A percentile compares a stretch with the other conserved stretches of the same genome.
phyloP scores from a whole-genome alignment of 2,329 filamentous ascomycete genomes.

The Magnaporthiopsis rhizophila region DNA sequence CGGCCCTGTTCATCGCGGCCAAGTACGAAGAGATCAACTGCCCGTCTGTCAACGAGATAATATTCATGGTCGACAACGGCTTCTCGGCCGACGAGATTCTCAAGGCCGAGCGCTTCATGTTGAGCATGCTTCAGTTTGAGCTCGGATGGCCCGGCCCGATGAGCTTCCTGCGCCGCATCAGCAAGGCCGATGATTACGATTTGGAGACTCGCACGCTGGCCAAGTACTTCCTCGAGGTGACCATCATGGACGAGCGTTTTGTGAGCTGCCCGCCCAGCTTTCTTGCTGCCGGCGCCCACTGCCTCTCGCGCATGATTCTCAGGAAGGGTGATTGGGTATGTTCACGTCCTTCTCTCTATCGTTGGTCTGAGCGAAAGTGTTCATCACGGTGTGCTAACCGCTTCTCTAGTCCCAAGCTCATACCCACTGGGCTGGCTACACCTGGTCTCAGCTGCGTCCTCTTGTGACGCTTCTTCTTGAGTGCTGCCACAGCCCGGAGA shows the following conservation, averaged over 20 bases:
- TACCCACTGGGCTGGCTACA: constrained; percentile 90
- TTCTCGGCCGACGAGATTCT: constrained; percentile 88
- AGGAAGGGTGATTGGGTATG: constrained; percentile 91
- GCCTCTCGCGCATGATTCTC: constrained; percentile 79
- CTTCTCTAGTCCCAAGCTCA: constrained; percentile 62
- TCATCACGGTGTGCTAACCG: background rate
- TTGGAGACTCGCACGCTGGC: constrained; percentile 89
- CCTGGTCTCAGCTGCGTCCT: constrained; percentile 71
- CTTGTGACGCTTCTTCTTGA: constrained; percentile 74
- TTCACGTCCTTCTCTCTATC: constrained; percentile 14
- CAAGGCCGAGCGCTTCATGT: constrained; percentile 91
- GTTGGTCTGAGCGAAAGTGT: too few relatives aligned
- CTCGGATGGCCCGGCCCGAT: constrained; percentile 98
- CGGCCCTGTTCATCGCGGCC: constrained; percentile 88
- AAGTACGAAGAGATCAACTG: constrained; percentile 99
- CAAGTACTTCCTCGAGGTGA: constrained; percentile 96
- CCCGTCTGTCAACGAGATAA: constrained; percentile 87
- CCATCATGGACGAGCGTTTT: constrained; percentile 96
- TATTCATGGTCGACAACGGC: constrained; percentile 94
- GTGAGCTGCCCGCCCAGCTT: constrained; percentile 88
- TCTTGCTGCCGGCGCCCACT: constrained; percentile 84
- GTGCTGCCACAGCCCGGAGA: constrained; percentile 72
- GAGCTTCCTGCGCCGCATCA: constrained; percentile 96
- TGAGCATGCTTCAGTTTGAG: constrained; percentile 88
- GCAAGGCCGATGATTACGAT: constrained; percentile 97